Percentiles rank a stretch among this genome's conserved stretches.
Evolutionary conservation across 352 stramenopile genomes (phyloP).

Genomic region (Pythium phragmitis): DNA sequence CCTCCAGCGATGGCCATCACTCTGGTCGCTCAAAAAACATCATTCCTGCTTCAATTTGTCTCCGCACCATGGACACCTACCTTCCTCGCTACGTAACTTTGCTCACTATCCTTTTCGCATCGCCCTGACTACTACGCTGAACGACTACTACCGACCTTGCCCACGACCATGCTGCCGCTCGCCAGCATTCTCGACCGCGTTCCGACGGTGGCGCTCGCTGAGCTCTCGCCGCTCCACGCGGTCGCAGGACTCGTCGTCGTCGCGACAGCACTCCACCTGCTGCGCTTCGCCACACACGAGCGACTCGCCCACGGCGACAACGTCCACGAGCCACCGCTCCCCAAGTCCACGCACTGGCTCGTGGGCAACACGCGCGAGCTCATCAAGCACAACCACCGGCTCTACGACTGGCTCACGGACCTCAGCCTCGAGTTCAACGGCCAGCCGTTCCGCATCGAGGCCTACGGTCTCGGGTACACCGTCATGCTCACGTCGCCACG

Average conservation of each 20-base stretch:
- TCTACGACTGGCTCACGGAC: slow-evolving; percentile 28
- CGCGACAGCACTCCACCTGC: not conserved
- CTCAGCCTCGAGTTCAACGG: slow-evolving; percentile 18
- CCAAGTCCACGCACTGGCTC: slow-evolving; percentile 10
- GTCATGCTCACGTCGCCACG: slow-evolving; percentile 23
- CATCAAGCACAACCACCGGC: not conserved
- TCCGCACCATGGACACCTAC: not conserved
- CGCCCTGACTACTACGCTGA: not conserved
- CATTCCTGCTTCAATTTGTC: not conserved
- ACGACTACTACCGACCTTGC: not conserved
- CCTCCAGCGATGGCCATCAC: not conserved
- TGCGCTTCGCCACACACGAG: not conserved
- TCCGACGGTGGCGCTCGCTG: not conserved
- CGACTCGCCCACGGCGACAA: not conserved
- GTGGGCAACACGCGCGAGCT: slow-evolving; percentile 27
- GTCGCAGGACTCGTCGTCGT: not conserved
- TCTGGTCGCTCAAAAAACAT: not conserved
- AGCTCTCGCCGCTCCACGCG: not conserved
- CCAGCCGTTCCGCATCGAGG: slow-evolving; percentile 17
- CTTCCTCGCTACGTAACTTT: not conserved
- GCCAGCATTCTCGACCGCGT: not conserved
- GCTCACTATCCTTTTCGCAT: not conserved
- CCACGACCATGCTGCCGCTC: not conserved
- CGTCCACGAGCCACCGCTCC: slow-evolving; percentile 14
- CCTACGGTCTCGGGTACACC: slow-evolving; percentile 11